Conservation (phyloP, 1,139 yeast genomes). For the Saccharomycopsis phalli region DNA sequence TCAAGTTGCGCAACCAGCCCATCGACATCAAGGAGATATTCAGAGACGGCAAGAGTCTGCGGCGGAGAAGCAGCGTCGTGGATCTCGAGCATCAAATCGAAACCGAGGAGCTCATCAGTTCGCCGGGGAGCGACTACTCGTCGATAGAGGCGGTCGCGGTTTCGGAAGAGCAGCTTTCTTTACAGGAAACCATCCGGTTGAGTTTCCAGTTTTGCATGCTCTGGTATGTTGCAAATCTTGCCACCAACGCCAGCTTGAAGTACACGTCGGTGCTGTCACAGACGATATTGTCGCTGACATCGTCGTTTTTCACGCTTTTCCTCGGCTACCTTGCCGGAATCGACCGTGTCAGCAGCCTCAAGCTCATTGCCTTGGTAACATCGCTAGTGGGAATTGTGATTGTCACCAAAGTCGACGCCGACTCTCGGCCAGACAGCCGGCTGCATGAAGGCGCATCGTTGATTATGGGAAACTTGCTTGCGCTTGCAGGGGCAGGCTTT, state of each 20-base stretch:
- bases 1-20: conserved; percentile 22
- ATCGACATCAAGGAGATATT: conserved; percentile 21
- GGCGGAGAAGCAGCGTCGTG: conserved; percentile 1
- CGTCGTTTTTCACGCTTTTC: conserved; percentile 82
- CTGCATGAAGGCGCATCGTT: conserved; percentile 1
- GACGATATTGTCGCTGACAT: conserved; percentile 83
- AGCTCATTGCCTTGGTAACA: conserved; percentile 58
- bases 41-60: conserved; percentile 14
- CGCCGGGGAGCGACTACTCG: conserved; percentile 8
- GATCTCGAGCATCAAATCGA: conserved; percentile 15
- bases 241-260: conserved; percentile 77
- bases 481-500: conserved; percentile 73
- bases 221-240: conserved; percentile 86
- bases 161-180: conserved; percentile 30
- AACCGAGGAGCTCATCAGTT: conserved; percentile 11
- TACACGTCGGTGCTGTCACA: conserved; percentile 92
- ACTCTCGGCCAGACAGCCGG: conserved; percentile 25
- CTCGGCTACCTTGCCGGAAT: conserved; percentile 69
- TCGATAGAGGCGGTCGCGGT: conserved; percentile 8
- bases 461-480: conserved; percentile 69
- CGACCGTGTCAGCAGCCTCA: conserved; percentile 57
- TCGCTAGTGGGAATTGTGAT: conserved; percentile 74
- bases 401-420: conserved; percentile 57
- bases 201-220: conserved; percentile 75
- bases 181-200: conserved; percentile 44